Evolutionary conservation across 805 yeast species (phyloP).

Genomic region (Starmerella asiatica): DNA sequence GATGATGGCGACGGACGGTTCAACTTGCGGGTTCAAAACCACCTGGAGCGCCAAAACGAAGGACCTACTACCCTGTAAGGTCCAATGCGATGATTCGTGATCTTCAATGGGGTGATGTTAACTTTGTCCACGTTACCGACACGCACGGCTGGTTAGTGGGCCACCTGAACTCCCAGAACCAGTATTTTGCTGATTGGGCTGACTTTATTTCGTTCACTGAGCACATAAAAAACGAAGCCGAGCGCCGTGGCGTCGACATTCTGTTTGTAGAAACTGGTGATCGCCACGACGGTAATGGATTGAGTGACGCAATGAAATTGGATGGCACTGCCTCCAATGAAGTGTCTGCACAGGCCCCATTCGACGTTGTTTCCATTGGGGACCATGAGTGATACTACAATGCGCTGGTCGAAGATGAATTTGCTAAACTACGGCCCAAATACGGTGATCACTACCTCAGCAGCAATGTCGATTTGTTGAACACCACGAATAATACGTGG

Average conservation of each 20-base stretch:
- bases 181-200: slow-evolving; percentile 83
- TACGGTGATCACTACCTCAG: slow-evolving; percentile 49
- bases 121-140: slow-evolving; percentile 84
- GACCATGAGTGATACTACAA: slow-evolving; percentile 76
- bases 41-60: slow-evolving; percentile 1
- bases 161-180: slow-evolving; percentile 20
- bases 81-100: not conserved
- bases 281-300: too few relatives aligned
- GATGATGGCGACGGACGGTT: slow-evolving; percentile 17
- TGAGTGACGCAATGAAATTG: slow-evolving; percentile 57
- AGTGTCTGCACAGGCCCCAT: slow-evolving; percentile 48
- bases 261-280: too few relatives aligned
- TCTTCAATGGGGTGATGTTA: slow-evolving; percentile 35
- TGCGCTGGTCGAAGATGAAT: slow-evolving; percentile 54
- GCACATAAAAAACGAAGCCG: slow-evolving; percentile 37
- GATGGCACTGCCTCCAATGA: slow-evolving; percentile 56
- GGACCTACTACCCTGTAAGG: slow-evolving; percentile 1
- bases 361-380: slow-evolving; percentile 73
- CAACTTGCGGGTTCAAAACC: slow-evolving; percentile 5
- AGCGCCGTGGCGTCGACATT: slow-evolving; percentile 42
- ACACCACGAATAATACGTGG: slow-evolving; percentile 26
- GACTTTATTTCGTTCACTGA: slow-evolving; percentile 60
- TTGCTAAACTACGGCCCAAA: slow-evolving; percentile 40
- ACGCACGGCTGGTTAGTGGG: slow-evolving; percentile 72
- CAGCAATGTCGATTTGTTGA: too few relatives aligned